Base-by-base conservation (phyloP, 805 yeast genomes). In the Danielia oregonensis region DNA sequence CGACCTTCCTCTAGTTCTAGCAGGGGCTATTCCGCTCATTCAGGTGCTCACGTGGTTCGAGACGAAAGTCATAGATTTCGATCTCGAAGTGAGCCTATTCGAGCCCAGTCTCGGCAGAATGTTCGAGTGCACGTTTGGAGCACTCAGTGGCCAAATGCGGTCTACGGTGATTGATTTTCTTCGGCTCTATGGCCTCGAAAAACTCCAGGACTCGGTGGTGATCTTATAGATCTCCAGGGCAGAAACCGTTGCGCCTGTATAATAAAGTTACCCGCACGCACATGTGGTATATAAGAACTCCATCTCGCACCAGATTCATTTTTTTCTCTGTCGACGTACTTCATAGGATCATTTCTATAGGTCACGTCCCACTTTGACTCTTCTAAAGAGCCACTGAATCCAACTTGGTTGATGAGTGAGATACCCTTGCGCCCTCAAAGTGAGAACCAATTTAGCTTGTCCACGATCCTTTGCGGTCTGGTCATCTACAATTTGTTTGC, bases 331-430 rank as follows among this genome's bases (percentile, higher is more conserved):
- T 80, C 93, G 95, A 86, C 94, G 94, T 86, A 86, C 95, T 84
- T 82, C 91, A 84, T 86, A 84, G 95, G 95, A 86, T 86, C 95
- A 86, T 86, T 86, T 86, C 95, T 86, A 86, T 86, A 86, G 95
- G 81, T 78, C 77, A 85, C 95, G 93, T 82, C 95, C 84, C 91
- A 82, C 89, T 83, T 83, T 85, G 93, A 82, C 88, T 86, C 89
- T 82, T 82, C 86, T 77, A 79, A 86, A 79, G 88, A 86, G 95
- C 94, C 93, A 86, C 91, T 81, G 87, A 84, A 82, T 84, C 94
- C 94, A 86, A 84, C 95, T 84, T 86, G 95, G 94, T 83, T 83
- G 94, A 85, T 85, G 94, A 85, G 26, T 70, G 74, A 72, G 68
- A 62, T 77, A 77, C 93, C 91, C 80, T 79, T 76, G 76, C 71